Conservation (phyloP, 164 flowering plant species). For the Macadamia integrifolia region DNA sequence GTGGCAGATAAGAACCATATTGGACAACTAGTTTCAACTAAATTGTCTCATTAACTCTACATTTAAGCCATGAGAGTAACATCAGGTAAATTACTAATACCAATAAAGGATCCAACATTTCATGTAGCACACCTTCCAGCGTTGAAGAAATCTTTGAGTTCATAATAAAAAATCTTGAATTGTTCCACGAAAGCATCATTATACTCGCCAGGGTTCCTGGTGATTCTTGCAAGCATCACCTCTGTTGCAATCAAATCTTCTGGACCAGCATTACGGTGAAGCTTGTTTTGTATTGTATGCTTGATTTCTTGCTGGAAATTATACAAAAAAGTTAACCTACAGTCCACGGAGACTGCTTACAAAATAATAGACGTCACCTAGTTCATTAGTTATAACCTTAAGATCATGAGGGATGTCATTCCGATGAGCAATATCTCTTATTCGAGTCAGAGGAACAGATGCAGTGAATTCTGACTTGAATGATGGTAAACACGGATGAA, state of each 20-base stretch:
- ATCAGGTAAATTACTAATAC: too few species aligned
- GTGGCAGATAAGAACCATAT: too few species aligned
- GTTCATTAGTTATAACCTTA: conserved; percentile 45
- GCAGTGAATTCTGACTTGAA: conserved; percentile 97
- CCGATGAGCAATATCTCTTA: conserved; percentile 94
- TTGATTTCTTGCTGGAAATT: conserved; percentile 89
- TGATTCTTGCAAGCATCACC: conserved; percentile 87
- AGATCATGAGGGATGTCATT: conserved; percentile 93
- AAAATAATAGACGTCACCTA: conserved; percentile 4
- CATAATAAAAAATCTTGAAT: conserved; percentile 81
- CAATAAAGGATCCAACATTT: too few species aligned
- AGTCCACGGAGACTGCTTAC: background rate
- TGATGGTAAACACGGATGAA: conserved; percentile 95
- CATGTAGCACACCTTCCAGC: conserved; percentile 62
- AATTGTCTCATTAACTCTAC: too few species aligned
- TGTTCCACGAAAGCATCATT: conserved; percentile 82
- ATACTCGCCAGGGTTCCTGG: conserved; percentile 83
- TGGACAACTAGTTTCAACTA: too few species aligned
- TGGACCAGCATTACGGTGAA: conserved; percentile 97
- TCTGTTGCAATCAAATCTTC: conserved; percentile 96
- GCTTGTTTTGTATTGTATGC: conserved; percentile 98
- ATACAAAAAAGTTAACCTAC: conserved; percentile 1
- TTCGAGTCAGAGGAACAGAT: conserved; percentile 92
- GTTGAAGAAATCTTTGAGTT: conserved; percentile 95
- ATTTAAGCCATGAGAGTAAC: too few species aligned